phyloP scores from a whole-genome alignment of 1,284 basidiomycete species.

The Meira miltonrushii region DNA sequence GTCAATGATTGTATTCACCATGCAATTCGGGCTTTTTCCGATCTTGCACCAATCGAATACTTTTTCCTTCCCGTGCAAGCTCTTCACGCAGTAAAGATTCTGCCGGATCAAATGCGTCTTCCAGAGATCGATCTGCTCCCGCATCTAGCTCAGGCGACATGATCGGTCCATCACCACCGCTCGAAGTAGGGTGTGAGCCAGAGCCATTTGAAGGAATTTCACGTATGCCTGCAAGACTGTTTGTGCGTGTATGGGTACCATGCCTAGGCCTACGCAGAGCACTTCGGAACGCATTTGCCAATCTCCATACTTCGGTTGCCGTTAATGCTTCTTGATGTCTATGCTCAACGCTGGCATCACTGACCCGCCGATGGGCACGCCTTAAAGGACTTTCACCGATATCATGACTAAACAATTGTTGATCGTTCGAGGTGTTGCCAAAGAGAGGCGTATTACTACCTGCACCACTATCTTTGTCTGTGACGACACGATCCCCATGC shows the following conservation, averaged over 20 bases:
- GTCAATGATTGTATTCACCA: background rate
- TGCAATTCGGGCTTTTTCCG: constrained; percentile 25
- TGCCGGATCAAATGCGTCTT: constrained; percentile 12
- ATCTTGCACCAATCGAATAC: constrained; percentile 27
- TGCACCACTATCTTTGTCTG: background rate
- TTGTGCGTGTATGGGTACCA: constrained; percentile 30
- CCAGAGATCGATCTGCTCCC: constrained; percentile 7
- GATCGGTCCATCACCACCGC: constrained; percentile 16
- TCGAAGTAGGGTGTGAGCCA: constrained; percentile 33
- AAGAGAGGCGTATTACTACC: constrained; percentile 11
- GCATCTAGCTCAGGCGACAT: constrained; percentile 18
- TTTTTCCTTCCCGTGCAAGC: constrained; percentile 32
- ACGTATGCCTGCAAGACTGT: background rate
- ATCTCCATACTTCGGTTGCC: constrained; percentile 10
- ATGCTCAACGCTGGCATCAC: background rate
- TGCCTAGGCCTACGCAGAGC: constrained; percentile 38
- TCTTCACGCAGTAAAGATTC: constrained; percentile 29
- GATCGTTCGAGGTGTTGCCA: constrained; percentile 19
- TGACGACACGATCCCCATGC: background rate
- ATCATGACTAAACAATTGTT: constrained; percentile 14
- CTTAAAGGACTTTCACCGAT: background rate
- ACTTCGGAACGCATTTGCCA: constrained; percentile 20
- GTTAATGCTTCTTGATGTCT: constrained; percentile 13
- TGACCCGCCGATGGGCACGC: too few relatives aligned
- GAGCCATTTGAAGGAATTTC: constrained; percentile 33